These are phyloP conservation scores for Clarireedia paspali DNA, from an alignment of 2,329 filamentous ascomycete species.

Conservation along the genomic window DNA sequence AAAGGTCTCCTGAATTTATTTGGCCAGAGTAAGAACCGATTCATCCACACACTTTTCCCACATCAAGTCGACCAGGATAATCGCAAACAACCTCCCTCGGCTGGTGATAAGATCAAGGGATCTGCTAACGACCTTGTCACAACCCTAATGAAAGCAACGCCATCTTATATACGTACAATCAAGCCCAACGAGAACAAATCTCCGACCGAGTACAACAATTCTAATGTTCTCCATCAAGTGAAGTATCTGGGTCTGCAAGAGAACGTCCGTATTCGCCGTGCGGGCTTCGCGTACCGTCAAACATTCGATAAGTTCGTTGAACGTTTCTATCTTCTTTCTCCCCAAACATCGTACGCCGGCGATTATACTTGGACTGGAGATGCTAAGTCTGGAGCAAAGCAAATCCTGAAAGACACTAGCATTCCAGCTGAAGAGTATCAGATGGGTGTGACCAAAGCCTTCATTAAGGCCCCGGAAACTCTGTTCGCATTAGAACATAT, in stretches of 20 bases:
- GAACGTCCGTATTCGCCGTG: constrained; percentile 93
- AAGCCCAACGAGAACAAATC: constrained; percentile 99
- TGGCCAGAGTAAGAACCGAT: constrained; percentile 73
- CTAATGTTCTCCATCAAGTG: constrained; percentile 94
- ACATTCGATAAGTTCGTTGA: constrained; percentile 98
- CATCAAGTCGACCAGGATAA: constrained; percentile 93
- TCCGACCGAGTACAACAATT: constrained; percentile 80
- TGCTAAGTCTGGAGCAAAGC: constrained; percentile 75
- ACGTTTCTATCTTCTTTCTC: constrained; percentile 90
- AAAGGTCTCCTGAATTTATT: constrained; percentile 90
- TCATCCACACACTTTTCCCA: constrained; percentile 85
- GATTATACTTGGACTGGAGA: constrained; percentile 96
- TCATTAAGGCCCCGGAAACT: constrained; percentile 97
- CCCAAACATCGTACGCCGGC: constrained; percentile 90
- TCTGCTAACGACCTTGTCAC: constrained; percentile 93
- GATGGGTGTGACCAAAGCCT: constrained; percentile 92
- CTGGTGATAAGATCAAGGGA: constrained; percentile 89
- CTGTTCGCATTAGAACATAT: constrained; percentile 95
- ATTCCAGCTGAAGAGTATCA: constrained; percentile 95
- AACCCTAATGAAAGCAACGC: constrained; percentile 93
- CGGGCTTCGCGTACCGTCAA: constrained; percentile 94
- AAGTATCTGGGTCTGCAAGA: constrained; percentile 99
- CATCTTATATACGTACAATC: constrained; percentile 97
- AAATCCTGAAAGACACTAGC: constrained; percentile 93
- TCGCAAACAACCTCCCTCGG: constrained; percentile 85